These are phyloP conservation scores for Xylariaceae sp. DNA, from an alignment of 2,329 filamentous ascomycete species.

Conservation along the genomic window DNA sequence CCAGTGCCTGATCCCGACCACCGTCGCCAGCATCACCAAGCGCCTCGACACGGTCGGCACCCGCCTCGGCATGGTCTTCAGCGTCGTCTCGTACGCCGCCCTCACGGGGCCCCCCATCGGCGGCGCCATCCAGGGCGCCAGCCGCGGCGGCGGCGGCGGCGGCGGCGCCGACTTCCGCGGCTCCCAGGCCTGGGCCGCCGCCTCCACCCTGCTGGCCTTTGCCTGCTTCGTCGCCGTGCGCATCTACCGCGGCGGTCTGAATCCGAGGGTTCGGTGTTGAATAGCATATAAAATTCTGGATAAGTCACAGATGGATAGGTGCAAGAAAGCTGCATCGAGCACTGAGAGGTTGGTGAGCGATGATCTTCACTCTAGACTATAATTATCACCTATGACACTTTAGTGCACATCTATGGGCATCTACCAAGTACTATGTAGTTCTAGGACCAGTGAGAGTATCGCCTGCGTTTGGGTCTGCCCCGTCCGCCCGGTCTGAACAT, in stretches of 20 bases:
- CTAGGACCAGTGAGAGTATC: too few relatives aligned
- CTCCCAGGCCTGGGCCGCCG: slow-evolving; percentile 28
- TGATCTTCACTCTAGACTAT: too few relatives aligned
- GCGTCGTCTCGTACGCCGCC: slow-evolving; percentile 28
- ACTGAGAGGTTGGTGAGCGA: too few relatives aligned
- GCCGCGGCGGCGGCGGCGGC: slow-evolving; percentile 18
- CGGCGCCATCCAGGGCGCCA: slow-evolving; percentile 24
- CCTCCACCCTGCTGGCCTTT: slow-evolving; percentile 21
- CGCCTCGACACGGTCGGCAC: slow-evolving; percentile 31
- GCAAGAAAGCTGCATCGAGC: too few relatives aligned
- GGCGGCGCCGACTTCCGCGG: too few relatives aligned
- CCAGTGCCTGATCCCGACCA: slow-evolving; percentile 33
- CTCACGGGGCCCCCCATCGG: slow-evolving; percentile 33
- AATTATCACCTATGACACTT: too few relatives aligned
- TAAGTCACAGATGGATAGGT: too few relatives aligned
- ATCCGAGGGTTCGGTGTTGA: slow-evolving; percentile 14
- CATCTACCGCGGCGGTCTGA: slow-evolving; percentile 15
- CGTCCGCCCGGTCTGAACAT: too few relatives aligned
- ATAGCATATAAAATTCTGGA: too few relatives aligned
- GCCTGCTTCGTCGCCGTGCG: slow-evolving; percentile 16
- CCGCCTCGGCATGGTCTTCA: slow-evolving; percentile 34
- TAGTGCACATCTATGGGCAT: too few relatives aligned
- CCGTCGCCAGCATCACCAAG: slow-evolving; percentile 31
- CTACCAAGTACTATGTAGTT: too few relatives aligned
- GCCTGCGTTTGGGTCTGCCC: too few relatives aligned